Base-by-base conservation (phyloP, 441 rosid species). In the Adansonia grandidieri region DNA sequence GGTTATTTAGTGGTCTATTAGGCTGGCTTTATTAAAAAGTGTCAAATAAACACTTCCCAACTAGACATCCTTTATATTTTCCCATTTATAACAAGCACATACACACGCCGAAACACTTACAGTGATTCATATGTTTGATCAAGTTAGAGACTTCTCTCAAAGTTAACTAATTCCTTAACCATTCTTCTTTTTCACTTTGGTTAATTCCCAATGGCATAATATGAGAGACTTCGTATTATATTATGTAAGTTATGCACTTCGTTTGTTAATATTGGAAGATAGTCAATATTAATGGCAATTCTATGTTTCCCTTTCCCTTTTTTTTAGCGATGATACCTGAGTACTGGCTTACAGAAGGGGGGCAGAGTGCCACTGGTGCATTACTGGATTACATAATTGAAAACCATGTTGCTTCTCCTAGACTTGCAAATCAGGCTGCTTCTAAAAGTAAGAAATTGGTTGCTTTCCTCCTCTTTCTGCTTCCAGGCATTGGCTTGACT, bases 361-460 rank as follows among this genome's bases (percentile, higher is more conserved):
- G 97, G 77, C 98, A 96, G 84, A 94, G 98, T 91, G 97, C 98
- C 47, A 96, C 99, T 32, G 99, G 99, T 73, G 97, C 99, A 76
- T 85, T 92, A 82, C 80, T 96, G 65, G 99, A 96, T 85, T 83
- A 91, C 81, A 79, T 96, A 11, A 84, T 96, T 78, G 97, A 96
- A 85, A 96, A 86, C 62, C 99, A 96, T 81, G 91, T 83, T 81
- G 99, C 98, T 84, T 94, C 97, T 83, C 89, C 91, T 63, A 86
- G 79, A 65, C 97, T 96, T 85, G 97, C 99, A 67, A 94, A 91
- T 77, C 93, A 86, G 48, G 97, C 99, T 84, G 98, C 97, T 77
- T 90, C 97, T 71, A 90, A 88, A 79, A 87, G 99, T 95, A 88
- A 68, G 84, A 68, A 66, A 66, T 81, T 24, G 57, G 78, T 68